These are phyloP conservation scores for Akebia trifoliata DNA, from an alignment of 164 flowering plant species.

Conservation along the genomic window DNA sequence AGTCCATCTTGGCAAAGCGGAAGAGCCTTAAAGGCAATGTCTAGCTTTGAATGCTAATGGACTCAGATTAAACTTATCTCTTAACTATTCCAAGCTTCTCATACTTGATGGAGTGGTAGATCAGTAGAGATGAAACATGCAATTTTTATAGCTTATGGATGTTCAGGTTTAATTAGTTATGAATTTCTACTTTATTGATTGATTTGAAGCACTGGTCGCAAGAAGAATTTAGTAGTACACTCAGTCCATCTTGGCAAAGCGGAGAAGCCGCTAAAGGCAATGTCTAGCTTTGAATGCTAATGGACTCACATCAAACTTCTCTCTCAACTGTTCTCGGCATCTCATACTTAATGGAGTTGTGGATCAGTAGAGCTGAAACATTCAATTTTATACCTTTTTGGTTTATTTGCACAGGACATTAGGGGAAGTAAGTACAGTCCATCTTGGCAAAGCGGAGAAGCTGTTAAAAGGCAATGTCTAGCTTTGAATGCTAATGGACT, in stretches of 20 bases:
- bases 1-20: constrained; percentile 30
- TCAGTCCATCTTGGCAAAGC: constrained; percentile 30
- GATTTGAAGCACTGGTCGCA: too few relatives aligned
- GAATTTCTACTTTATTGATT: too few relatives aligned
- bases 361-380: constrained; percentile 29
- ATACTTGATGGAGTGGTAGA: constrained; percentile 16
- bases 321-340: constrained; percentile 20
- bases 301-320: constrained; percentile 32
- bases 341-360: constrained; percentile 9
- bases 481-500: too few relatives aligned
- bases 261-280: constrained; percentile 20
- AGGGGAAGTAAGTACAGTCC: too few relatives aligned
- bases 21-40: constrained; percentile 22
- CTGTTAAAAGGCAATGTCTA: too few relatives aligned
- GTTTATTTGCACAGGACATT: too few relatives aligned
- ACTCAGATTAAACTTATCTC: constrained; percentile 21
- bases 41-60: constrained; percentile 53
- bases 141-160: neutral
- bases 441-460: too few relatives aligned
- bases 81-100: constrained; percentile 19
- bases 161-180: too few relatives aligned
- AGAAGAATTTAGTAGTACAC: too few relatives aligned
- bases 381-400: neutral
- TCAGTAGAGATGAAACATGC: constrained; percentile 24
- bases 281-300: constrained; percentile 46